Conservation (phyloP, 1,284 basidiomycete genomes). For the Rhodotorula sp. region DNA sequence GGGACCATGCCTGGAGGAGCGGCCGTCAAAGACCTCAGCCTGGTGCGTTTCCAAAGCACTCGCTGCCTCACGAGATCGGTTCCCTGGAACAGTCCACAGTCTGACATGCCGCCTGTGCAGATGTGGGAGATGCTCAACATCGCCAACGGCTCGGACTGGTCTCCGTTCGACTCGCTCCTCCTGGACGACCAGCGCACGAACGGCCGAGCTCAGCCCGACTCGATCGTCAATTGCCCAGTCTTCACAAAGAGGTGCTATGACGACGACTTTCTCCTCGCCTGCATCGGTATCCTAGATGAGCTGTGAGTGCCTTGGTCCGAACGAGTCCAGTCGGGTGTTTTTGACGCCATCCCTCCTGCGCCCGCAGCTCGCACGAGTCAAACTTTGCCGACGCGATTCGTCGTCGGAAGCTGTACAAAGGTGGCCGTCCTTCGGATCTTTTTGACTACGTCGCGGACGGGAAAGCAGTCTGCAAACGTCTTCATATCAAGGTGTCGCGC, state of each 20-base stretch:
- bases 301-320: conserved; percentile 8
- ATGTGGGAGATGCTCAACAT: conserved; percentile 29
- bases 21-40: conserved; percentile 28
- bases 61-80: not conserved
- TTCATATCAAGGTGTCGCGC: conserved; percentile 24
- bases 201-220: conserved; percentile 26
- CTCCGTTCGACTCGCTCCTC: conserved; percentile 20
- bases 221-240: conserved; percentile 21
- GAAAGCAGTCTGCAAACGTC: not conserved
- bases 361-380: conserved; percentile 8
- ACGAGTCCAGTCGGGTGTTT: not conserved
- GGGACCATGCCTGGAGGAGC: conserved; percentile 11
- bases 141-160: conserved; percentile 9
- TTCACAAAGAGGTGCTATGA: conserved; percentile 15
- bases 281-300: conserved; percentile 33
- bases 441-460: conserved; percentile 10
- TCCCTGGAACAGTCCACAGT: too few relatives aligned
- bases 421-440: not conserved
- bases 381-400: conserved; percentile 21
- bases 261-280: conserved; percentile 35
- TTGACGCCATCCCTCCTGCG: too few relatives aligned
- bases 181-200: conserved; percentile 29
- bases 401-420: not conserved
- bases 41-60: conserved; percentile 10
- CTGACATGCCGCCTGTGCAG: not conserved